These are phyloP conservation scores for Cunninghamia lanceolata DNA, from an alignment of 75 land plant species.

Conservation along the genomic window DNA sequence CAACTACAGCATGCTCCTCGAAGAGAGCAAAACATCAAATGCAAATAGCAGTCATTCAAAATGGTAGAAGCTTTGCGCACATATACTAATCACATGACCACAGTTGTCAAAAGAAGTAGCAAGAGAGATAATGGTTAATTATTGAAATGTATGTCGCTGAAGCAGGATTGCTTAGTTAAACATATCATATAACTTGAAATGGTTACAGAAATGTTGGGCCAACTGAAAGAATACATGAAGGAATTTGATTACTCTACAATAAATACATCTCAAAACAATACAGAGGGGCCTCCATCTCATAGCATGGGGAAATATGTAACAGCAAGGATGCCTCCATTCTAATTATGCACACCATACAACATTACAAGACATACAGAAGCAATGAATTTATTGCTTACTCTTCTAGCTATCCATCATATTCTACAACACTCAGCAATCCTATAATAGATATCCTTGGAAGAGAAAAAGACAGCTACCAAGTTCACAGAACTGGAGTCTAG, in stretches of 20 bases:
- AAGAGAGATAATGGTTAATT: not conserved
- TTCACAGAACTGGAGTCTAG: not conserved
- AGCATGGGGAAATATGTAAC: not conserved
- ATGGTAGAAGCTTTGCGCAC: not conserved
- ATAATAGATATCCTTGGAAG: slow-evolving; percentile 7
- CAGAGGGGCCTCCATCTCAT: not conserved
- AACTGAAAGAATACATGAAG: slow-evolving; percentile 8
- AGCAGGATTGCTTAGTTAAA: not conserved
- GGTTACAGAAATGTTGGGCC: not conserved
- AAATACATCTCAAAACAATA: slow-evolving; percentile 9
- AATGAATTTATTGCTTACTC: slow-evolving; percentile 9
- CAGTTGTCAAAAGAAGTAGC: not conserved
- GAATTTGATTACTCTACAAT: slow-evolving; percentile 5
- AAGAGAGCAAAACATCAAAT: not conserved
- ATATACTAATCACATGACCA: not conserved
- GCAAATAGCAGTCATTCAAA: not conserved
- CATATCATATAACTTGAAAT: not conserved
- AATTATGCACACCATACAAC: slow-evolving; percentile 9
- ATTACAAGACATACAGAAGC: slow-evolving; percentile 7
- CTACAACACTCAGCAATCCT: slow-evolving; percentile 12
- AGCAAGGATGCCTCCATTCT: slow-evolving; percentile 8
- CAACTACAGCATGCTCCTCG: not conserved
- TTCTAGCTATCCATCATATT: slow-evolving; percentile 12
- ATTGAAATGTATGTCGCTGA: not conserved
- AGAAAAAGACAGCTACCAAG: not conserved